Evolutionary conservation across 495 filamentous ascomycete genomes (phyloP).

Genomic region (Penicillium malachiteum): DNA sequence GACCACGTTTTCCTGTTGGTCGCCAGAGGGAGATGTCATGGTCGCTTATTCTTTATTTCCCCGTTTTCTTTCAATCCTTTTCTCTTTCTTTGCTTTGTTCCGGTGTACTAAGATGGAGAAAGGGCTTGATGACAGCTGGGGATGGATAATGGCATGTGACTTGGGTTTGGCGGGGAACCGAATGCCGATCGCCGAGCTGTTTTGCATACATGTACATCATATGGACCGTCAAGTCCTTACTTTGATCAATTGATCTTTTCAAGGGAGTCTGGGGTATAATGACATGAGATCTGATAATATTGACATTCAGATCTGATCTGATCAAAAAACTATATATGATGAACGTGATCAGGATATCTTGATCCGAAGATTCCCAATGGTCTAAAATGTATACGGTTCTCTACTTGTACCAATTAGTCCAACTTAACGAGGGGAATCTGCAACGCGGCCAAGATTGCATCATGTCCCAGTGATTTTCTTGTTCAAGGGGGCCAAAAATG

Average conservation of each 20-base stretch:
- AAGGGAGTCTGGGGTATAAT: too few relatives aligned
- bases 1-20: neutral
- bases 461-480: neutral
- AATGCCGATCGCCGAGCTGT: slow-evolving; percentile 26
- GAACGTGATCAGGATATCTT: neutral
- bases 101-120: too few relatives aligned
- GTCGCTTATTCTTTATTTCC: neutral
- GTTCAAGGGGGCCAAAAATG: neutral
- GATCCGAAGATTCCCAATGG: neutral
- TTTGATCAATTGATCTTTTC: too few relatives aligned
- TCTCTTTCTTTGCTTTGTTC: too few relatives aligned
- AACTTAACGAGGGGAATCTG: slow-evolving; percentile 7
- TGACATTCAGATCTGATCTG: neutral
- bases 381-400: neutral
- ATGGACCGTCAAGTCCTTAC: neutral
- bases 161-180: slow-evolving; percentile 25
- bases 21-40: neutral
- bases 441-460: slow-evolving; percentile 6
- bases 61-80: too few relatives aligned
- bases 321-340: neutral
- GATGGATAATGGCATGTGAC: slow-evolving; percentile 20
- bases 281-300: too few relatives aligned
- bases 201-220: neutral
- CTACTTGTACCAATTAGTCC: neutral
- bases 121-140: neutral